A percentile compares a stretch with the other conserved stretches of the same genome.
phyloP scores from a whole-genome alignment of 1,284 basidiomycete genomes.

The Pascua guehoae region DNA sequence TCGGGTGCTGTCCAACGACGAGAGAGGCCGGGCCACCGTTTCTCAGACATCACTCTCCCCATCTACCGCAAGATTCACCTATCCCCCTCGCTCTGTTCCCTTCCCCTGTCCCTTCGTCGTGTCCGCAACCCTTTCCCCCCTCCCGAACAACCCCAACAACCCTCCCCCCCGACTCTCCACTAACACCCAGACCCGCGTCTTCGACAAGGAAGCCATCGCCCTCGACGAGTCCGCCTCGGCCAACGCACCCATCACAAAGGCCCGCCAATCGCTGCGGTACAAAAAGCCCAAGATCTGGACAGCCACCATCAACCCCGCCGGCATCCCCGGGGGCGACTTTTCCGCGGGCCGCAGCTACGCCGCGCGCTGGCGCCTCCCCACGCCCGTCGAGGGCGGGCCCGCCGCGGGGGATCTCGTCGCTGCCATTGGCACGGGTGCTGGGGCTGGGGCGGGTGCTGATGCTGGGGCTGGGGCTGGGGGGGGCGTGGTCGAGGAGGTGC shows the following conservation, averaged over 20 bases:
- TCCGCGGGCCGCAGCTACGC: conserved; percentile 36
- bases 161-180: too few relatives aligned
- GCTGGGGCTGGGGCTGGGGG: background rate
- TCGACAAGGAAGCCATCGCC: conserved; percentile 28
- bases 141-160: too few relatives aligned
- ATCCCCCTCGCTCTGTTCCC: too few relatives aligned
- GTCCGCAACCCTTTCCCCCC: too few relatives aligned
- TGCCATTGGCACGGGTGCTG: conserved; percentile 11
- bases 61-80: too few relatives aligned
- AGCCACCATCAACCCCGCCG: conserved; percentile 17
- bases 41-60: too few relatives aligned
- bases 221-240: conserved; percentile 12
- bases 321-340: conserved; percentile 26
- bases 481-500: background rate
- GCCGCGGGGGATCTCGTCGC: conserved; percentile 18
- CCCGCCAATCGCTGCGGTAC: conserved; percentile 1
- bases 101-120: too few relatives aligned
- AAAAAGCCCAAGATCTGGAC: conserved; percentile 33
- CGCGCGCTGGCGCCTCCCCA: conserved; percentile 36
- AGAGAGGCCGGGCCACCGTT: too few relatives aligned
- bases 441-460: too few relatives aligned
- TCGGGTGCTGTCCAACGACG: too few relatives aligned
- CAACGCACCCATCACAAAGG: too few relatives aligned
- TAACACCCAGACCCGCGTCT: conserved; percentile 27
- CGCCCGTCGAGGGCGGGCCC: conserved; percentile 9